Evolutionary conservation across 1,139 yeast genomes (phyloP).

Genomic region (Protomyces macrosporus): DNA sequence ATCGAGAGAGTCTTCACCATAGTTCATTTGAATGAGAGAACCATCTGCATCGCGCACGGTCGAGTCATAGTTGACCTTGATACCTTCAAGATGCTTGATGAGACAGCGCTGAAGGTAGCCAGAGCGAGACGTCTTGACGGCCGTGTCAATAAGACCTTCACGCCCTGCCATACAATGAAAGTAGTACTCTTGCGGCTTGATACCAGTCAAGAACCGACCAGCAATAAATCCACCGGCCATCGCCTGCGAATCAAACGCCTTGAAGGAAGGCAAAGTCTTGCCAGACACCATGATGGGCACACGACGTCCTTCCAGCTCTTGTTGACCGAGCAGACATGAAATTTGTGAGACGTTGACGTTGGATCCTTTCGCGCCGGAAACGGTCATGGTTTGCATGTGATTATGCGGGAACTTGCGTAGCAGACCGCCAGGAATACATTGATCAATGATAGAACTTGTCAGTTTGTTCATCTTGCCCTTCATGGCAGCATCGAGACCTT

Average conservation of each 20-base stretch:
- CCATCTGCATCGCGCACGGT: constrained; percentile 97
- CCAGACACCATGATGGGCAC: constrained; percentile 99
- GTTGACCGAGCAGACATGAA: constrained; percentile 98
- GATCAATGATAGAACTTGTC: constrained; percentile 86
- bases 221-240: constrained; percentile 98
- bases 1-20: constrained; percentile 96
- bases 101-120: constrained; percentile 98
- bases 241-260: constrained; percentile 94
- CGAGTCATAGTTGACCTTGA: constrained; percentile 88
- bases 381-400: constrained; percentile 98
- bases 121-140: constrained; percentile 96
- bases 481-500: constrained; percentile 91
- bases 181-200: constrained; percentile 97
- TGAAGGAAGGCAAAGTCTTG: constrained; percentile 92
- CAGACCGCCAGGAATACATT: constrained; percentile 94
- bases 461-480: constrained; percentile 88
- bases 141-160: constrained; percentile 99
- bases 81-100: constrained; percentile 97
- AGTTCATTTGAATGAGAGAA: constrained; percentile 81
- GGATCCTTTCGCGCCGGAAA: constrained; percentile 98
- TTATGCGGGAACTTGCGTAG: constrained; percentile 93
- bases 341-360: constrained; percentile 97
- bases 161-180: constrained; percentile 99
- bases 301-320: constrained; percentile 98
- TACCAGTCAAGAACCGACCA: constrained; percentile 96